Base-by-base conservation (phyloP, 371 early-diverging fungal genomes). In the Synchytrium microbalum region DNA sequence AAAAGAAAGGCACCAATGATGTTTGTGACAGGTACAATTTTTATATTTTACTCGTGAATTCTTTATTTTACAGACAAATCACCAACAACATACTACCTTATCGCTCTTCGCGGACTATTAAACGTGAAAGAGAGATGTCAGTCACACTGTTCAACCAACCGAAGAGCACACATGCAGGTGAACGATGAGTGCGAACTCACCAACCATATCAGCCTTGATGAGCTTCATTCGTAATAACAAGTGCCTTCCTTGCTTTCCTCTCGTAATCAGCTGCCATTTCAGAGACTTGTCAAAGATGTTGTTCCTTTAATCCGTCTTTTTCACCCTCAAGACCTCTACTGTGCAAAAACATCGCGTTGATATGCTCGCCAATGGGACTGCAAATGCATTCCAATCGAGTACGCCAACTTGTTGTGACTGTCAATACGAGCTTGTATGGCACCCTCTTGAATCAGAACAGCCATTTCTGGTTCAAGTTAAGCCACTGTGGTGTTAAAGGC, bases 351-450 rank as follows among this genome's bases (percentile, higher is more conserved):
- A n/a, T n/a, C n/a, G n/a, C n/a, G n/a, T n/a, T n/a, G n/a, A n/a
- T n/a, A n/a, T n/a, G n/a, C n/a, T n/a, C 29, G 24, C 14, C n/a
- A 32, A 32, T 51, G 13, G 25, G 52, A 8, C 19, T 26, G 24
- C 25, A 58, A 56, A 24, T 24, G 24, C 5, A 13, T 56, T 13
- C 56, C 56, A 56, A 56, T 13, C 56, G 5, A 26, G 29, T 24
- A 29, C 29, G 56, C 8, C 24, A 51, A 89, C 87, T 91, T 92
- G 71, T 86, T 82, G 70, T 91, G 88, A 60, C 86, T 87, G 69
- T 93, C 92, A 60, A 93, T 90, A 23, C 92, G 69, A 23, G 88
- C 91, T 58, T 83, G 68, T 46, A 93, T 85, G 28, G 81, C 71
- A 54, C 84, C 81, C 28, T 80, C 81, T 3, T 70, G 69, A 65